Evolutionary conservation across 768 basidiomycete genomes (phyloP), one percentile per base, ranked within the genome.

Genomic region (Mycena galericulata): DNA sequence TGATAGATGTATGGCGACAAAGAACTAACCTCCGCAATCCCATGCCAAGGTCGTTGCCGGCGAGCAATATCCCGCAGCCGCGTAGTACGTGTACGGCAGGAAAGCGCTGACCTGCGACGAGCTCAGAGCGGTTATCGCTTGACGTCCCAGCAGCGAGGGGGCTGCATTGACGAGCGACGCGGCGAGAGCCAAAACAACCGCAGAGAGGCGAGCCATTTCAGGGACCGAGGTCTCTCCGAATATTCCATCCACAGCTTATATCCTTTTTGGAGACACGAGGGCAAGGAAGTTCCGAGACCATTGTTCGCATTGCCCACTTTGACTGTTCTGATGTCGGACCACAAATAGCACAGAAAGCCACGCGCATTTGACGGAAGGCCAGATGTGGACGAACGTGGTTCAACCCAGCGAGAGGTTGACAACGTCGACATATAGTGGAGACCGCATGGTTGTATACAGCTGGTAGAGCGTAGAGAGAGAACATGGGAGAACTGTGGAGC

Each of bases 21-120:
- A 45, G 20, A 64, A 27, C 81, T 41, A 43, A 81, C 84, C 68
- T 76, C 89, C 90, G 75, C 89, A 90, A 32, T 82, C 74, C 87
- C 89, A 90, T 24, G 80, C 78, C 45, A 83, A 69, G 27, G 84
- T 86, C 43, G 76, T 59, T 4, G 81, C 58, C 8, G 87, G 77
- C 18, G 75, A 57, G 62, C 89, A 90, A 69, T 87, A 86, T 1
- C 80, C 88, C 12, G 87, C 74, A 38, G 84, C 83, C 0, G 89
- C 87, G 69, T 84, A 89, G 62, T 75, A 78, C 0, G 86, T 83
- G 77, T 84, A 90, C 0, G 88, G 81, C 40, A 72, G 82, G 75
- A 82, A 89, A 15, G 71, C 38, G 9, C 79, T 69, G 9, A 89
- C 82, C 69, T 88, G 79, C 0, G 83, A 27, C 7, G 79, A 70